Conservation (phyloP, 176 grass and related monocot genomes). For the Musa schizocarpa region DNA sequence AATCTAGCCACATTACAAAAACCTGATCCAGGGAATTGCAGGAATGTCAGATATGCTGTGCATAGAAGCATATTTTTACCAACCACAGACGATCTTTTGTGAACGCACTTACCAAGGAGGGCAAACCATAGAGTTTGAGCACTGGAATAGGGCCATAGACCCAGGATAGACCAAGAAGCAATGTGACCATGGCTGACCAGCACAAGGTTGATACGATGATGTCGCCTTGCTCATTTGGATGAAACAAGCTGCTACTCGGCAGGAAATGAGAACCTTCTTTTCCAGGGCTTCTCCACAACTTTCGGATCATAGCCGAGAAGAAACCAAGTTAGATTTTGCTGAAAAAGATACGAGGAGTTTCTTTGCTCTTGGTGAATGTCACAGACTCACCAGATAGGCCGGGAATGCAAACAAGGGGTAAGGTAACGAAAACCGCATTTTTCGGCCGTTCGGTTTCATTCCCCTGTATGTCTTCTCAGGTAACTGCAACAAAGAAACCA, state of each 20-base stretch:
- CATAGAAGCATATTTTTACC: too few relatives aligned
- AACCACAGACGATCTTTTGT: too few relatives aligned
- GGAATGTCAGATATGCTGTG: neutral
- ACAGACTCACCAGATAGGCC: slow-evolving; percentile 48
- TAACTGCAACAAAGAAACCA: slow-evolving; percentile 29
- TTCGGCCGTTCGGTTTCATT: slow-evolving; percentile 33
- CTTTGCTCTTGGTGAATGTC: neutral
- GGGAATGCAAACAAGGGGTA: slow-evolving; percentile 70
- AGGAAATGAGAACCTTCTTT: slow-evolving; percentile 70
- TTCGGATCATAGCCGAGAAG: slow-evolving; percentile 5
- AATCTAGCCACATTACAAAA: slow-evolving; percentile 74
- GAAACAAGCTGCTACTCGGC: slow-evolving; percentile 64
- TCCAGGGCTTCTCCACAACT: slow-evolving; percentile 62
- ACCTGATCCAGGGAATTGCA: slow-evolving; percentile 33
- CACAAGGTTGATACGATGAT: slow-evolving; percentile 55
- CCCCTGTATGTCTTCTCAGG: slow-evolving; percentile 49
- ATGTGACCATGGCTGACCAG: slow-evolving; percentile 39
- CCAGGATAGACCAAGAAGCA: slow-evolving; percentile 42
- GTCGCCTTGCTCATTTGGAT: slow-evolving; percentile 43
- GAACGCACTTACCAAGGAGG: slow-evolving; percentile 42
- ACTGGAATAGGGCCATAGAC: slow-evolving; percentile 23
- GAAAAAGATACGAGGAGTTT: neutral
- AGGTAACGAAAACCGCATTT: slow-evolving; percentile 48
- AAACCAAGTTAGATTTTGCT: neutral
- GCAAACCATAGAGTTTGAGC: slow-evolving; percentile 61